Base-by-base conservation (phyloP, 2,329 filamentous ascomycete genomes). In the Beauveria caledonica region DNA sequence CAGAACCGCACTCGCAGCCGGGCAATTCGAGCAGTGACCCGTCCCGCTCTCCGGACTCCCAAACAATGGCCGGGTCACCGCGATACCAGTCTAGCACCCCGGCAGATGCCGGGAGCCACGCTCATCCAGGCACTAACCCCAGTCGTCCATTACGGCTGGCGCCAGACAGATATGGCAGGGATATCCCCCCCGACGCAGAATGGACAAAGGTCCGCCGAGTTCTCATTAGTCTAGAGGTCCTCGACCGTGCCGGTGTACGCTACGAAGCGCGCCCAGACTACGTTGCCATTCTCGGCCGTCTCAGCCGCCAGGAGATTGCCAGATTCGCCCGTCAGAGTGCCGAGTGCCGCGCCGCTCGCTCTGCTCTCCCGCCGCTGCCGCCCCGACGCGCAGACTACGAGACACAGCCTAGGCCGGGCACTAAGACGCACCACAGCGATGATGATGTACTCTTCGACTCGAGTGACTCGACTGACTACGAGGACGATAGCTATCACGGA, bases 181-280 rank as follows among this genome's bases (percentile, higher is more conserved):
- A 80, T 13, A 87, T 87, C 2, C 70, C 78, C 0, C 66, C 77
- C 2, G 80, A 85, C 27, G 84, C 83, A 1, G 77, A 78, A 54
- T 86, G 84, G 84, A 86, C 84, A 4, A 79, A 77, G 60, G 83
- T 86, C 39, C 77, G 74, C 59, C 77, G 84, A 13, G 73, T 72
- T 1, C 73, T 84, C 0, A 76, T 86, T 9, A 85, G 82, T n/a
- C 78, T 80, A 5, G 82, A 84, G 63, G 80, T 85, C 0, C 73
- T 86, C 3, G 75, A 78, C 44, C 73, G 77, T 46, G 81, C 82
- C 4, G 78, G 81, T 13, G 76, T 84, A 23, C 78, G 84, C 10
- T 86, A 84, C 65, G 83, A 86, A 68, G 84, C 83, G 10, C 76
- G 81, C 1, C 83, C 82, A 0, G 77, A 80, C 1, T 86, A 83